Evolutionary conservation across 352 stramenopile genomes (phyloP).

Genomic region (Phytophthora sojae): DNA sequence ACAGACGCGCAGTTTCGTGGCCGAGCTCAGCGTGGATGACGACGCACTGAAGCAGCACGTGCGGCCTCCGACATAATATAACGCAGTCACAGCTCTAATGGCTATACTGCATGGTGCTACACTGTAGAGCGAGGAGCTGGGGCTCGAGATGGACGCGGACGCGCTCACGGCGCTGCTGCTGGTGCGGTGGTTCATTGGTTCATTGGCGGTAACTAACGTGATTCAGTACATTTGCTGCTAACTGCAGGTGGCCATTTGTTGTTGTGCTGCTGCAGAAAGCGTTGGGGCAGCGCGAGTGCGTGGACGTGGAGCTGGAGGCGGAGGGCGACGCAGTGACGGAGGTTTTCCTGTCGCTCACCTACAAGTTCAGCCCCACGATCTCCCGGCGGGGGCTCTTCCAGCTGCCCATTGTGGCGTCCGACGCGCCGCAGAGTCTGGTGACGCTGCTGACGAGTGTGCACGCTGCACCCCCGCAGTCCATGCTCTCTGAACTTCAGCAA

Average conservation of each 20-base stretch:
- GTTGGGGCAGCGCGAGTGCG: constrained; percentile 43
- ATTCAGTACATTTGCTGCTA: background rate
- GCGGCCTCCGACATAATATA: background rate
- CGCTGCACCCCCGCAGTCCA: constrained; percentile 34
- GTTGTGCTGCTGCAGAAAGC: constrained; percentile 39
- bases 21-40: constrained; percentile 43
- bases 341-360: constrained; percentile 56
- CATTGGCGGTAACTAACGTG: background rate
- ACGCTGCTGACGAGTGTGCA: constrained; percentile 53
- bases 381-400: constrained; percentile 58
- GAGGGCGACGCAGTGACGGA: constrained; percentile 19
- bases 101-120: background rate
- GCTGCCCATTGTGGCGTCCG: constrained; percentile 40
- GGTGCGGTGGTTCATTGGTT: constrained; percentile 31
- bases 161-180: constrained; percentile 49
- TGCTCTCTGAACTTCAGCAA: constrained; percentile 43
- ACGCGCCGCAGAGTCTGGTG: constrained; percentile 43
- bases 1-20: constrained; percentile 29
- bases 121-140: constrained; percentile 65
- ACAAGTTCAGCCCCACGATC: constrained; percentile 69
- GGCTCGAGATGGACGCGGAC: constrained; percentile 48
- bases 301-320: constrained; percentile 45
- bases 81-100: background rate
- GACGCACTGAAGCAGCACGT: constrained; percentile 49
- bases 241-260: background rate